These are phyloP conservation scores for Fusarium sp. DNA, from an alignment of 2,329 filamentous ascomycete genomes.

Conservation along the genomic window DNA sequence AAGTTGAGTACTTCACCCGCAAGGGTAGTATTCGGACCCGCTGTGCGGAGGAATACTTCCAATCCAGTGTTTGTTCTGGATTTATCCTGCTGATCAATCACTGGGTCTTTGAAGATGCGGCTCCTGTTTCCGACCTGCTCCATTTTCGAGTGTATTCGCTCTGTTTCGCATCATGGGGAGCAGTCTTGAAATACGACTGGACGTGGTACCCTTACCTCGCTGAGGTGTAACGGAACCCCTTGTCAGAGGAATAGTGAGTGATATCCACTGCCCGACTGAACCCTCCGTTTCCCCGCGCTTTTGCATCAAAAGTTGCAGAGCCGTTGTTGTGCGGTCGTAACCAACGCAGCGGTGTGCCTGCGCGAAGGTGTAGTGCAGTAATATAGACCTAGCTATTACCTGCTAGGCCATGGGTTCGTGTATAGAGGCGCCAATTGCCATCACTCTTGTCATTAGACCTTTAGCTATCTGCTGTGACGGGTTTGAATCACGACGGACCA, in stretches of 20 bases:
- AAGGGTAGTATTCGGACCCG: constrained; percentile 28
- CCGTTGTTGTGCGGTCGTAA: constrained; percentile 29
- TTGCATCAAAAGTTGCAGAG: constrained; percentile 18
- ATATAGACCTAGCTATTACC: constrained; percentile 33
- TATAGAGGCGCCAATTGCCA: constrained; percentile 37
- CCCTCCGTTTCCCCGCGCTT: constrained; percentile 37
- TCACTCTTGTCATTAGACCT: constrained; percentile 30
- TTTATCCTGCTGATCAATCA: constrained; percentile 15
- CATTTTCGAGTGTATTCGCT: not conserved
- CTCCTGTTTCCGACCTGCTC: constrained; percentile 4
- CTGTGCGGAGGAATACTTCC: constrained; percentile 18
- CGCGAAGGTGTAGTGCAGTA: constrained; percentile 33
- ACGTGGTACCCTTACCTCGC: constrained; percentile 13
- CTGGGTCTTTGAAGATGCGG: constrained; percentile 1
- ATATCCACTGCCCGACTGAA: constrained; percentile 24
- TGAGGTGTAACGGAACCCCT: constrained; percentile 9
- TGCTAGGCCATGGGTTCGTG: constrained; percentile 25
- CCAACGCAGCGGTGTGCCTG: constrained; percentile 44
- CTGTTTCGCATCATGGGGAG: constrained; percentile 6
- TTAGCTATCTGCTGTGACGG: constrained; percentile 40
- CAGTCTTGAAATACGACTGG: constrained; percentile 8
- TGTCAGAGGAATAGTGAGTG: constrained; percentile 18
- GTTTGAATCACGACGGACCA: constrained; percentile 40
- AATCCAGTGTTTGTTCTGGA: constrained; percentile 7
- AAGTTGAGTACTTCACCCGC: constrained; percentile 8